These are phyloP conservation scores for Evernia prunastri DNA, from an alignment of 495 filamentous ascomycete genomes.

Conservation along the genomic window DNA sequence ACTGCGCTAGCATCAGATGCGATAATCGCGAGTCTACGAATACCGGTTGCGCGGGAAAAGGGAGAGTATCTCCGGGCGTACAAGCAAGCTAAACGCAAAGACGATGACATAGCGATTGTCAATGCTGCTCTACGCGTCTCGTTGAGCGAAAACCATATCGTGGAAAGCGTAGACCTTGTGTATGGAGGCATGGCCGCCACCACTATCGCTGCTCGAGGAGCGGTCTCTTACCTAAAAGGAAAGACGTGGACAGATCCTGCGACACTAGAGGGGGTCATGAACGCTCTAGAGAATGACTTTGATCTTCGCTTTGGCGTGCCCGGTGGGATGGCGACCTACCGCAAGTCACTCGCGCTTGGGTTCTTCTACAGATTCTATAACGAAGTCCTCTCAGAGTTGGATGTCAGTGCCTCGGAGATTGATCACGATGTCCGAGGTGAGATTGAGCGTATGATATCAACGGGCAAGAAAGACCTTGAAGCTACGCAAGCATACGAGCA, in stretches of 20 bases:
- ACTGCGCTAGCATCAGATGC: constrained; percentile 78
- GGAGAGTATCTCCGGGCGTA: constrained; percentile 72
- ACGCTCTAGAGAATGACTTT: constrained; percentile 79
- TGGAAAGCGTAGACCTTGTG: constrained; percentile 66
- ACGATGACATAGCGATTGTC: constrained; percentile 96
- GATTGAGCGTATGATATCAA: constrained; percentile 55
- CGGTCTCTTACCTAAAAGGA: constrained; percentile 62
- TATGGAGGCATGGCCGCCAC: constrained; percentile 90
- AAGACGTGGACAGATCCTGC: constrained; percentile 72
- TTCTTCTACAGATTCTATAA: constrained; percentile 38
- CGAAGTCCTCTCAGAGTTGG: constrained; percentile 44
- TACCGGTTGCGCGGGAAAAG: constrained; percentile 63
- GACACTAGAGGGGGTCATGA: constrained; percentile 84
- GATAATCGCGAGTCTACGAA: constrained; percentile 78
- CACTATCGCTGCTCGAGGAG: constrained; percentile 74
- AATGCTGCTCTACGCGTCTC: constrained; percentile 72
- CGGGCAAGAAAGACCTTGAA: constrained; percentile 52
- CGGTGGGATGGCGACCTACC: constrained; percentile 93
- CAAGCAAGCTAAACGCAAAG: constrained; percentile 93
- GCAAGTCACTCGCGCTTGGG: constrained; percentile 75
- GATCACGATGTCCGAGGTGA: constrained; percentile 51
- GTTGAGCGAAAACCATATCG: constrained; percentile 56
- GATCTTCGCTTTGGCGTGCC: constrained; percentile 78
- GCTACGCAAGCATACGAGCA: constrained; percentile 60
- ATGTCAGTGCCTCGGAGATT: constrained; percentile 37